A percentile compares a stretch with the other conserved stretches of the same genome.
These are phyloP conservation scores for Aspergillus tanneri DNA, from an alignment of 2,329 filamentous ascomycete genomes.

Conservation along the genomic window DNA sequence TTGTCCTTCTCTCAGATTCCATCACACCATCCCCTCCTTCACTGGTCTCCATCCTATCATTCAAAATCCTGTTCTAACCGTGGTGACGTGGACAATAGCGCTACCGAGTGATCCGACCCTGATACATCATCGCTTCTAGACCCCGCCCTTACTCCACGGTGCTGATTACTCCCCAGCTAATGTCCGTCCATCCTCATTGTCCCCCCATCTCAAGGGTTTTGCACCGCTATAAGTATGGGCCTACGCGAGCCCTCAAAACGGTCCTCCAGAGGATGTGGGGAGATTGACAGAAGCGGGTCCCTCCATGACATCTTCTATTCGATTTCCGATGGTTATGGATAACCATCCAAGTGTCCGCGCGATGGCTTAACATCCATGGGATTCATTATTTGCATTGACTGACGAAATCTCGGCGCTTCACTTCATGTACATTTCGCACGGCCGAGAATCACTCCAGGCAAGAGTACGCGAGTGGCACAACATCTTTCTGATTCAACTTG, in stretches of 20 bases:
- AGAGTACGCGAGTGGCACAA: too few species aligned
- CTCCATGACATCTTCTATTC: constrained; percentile 8
- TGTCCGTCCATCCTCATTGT: background rate
- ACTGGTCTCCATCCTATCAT: background rate
- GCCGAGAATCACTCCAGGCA: too few species aligned
- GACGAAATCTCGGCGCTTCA: too few species aligned
- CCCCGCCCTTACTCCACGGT: background rate
- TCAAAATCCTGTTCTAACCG: constrained; percentile 9
- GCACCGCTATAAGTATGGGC: too few species aligned
- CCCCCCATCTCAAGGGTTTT: too few species aligned
- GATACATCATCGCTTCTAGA: background rate
- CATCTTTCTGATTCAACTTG: too few species aligned
- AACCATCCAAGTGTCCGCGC: background rate
- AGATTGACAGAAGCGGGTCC: background rate
- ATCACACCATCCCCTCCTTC: background rate
- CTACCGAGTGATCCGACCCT: background rate
- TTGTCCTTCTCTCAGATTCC: background rate
- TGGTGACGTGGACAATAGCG: background rate
- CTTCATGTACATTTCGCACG: too few species aligned
- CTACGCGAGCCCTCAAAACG: background rate
- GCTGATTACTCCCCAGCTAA: background rate
- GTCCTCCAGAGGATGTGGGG: constrained; percentile 1
- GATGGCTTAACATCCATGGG: background rate
- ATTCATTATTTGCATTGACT: too few species aligned
- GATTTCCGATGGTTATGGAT: background rate